A percentile compares a stretch with the other conserved stretches of the same genome.
phyloP scores from a whole-genome alignment of 495 filamentous ascomycete species.

The Aspergillus bertholletiae region DNA sequence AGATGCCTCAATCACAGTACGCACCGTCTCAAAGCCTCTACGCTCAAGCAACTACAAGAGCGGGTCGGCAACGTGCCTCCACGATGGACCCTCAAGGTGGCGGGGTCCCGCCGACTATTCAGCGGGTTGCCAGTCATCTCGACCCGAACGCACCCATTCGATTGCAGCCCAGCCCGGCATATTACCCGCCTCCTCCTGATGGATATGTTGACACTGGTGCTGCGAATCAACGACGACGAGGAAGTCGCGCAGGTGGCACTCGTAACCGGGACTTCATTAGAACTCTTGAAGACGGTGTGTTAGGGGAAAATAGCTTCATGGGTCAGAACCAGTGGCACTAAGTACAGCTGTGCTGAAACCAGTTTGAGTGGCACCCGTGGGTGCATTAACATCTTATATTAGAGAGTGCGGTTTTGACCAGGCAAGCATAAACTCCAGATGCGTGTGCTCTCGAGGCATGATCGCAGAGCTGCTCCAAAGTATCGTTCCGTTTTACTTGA shows the following conservation, averaged over 20 bases:
- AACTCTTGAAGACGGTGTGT: conserved; percentile 86
- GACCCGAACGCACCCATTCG: conserved; percentile 94
- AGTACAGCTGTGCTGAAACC: conserved; percentile 5
- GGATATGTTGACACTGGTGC: conserved; percentile 64
- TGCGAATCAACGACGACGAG: conserved; percentile 67
- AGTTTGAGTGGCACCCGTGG: conserved; percentile 9
- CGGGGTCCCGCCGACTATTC: conserved; percentile 88
- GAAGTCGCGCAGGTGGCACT: conserved; percentile 65
- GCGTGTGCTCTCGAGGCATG: conserved; percentile 9
- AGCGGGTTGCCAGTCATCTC: conserved; percentile 94
- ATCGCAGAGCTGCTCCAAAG: conserved; percentile 15
- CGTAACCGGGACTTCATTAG: conserved; percentile 87
- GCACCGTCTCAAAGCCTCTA: conserved; percentile 71
- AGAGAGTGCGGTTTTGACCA: conserved; percentile 12
- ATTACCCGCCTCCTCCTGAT: conserved; percentile 94
- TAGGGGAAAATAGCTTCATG: conserved; percentile 77
- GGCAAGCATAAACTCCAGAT: conserved; percentile 11
- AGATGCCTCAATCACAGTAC: conserved; percentile 69
- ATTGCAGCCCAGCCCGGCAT: conserved; percentile 92
- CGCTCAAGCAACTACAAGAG: conserved; percentile 77
- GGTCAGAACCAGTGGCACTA: conserved; percentile 63
- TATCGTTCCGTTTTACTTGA: conserved; percentile 11
- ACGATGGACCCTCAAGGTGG: conserved; percentile 93
- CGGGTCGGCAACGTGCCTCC: conserved; percentile 83
- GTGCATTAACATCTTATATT: conserved; percentile 14